These are phyloP conservation scores for Protomyces inouyei DNA, from an alignment of 1,139 yeast species.

Conservation along the genomic window DNA sequence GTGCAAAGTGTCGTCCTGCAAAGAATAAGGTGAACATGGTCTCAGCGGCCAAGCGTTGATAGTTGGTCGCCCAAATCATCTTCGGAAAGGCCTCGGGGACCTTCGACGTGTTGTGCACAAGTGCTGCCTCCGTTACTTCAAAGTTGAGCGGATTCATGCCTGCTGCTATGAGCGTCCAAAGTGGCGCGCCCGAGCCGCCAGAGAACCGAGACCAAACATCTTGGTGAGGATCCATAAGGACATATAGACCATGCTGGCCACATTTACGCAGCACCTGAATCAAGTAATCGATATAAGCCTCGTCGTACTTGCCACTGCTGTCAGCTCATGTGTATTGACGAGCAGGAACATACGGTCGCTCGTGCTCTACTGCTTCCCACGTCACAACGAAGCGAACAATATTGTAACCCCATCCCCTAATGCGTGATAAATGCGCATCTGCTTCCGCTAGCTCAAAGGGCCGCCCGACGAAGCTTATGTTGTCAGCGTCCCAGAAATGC, in stretches of 20 bases:
- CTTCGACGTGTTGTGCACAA: constrained; percentile 53
- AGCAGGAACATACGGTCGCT: constrained; percentile 52
- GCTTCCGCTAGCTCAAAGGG: constrained; percentile 78
- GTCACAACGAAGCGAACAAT: constrained; percentile 70
- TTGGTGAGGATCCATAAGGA: constrained; percentile 84
- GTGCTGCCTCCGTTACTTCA: constrained; percentile 64
- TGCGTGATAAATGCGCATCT: constrained; percentile 58
- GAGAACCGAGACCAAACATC: constrained; percentile 88
- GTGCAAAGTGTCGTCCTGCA: constrained; percentile 68
- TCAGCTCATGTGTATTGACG: neutral
- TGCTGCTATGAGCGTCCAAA: constrained; percentile 95
- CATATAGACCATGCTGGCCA: constrained; percentile 63
- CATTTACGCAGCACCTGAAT: constrained; percentile 57
- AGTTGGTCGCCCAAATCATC: constrained; percentile 94
- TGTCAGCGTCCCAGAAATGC: constrained; percentile 61
- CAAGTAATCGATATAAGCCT: constrained; percentile 67
- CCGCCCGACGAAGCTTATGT: constrained; percentile 71
- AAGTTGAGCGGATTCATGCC: constrained; percentile 77
- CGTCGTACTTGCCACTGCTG: constrained; percentile 59
- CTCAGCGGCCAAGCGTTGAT: constrained; percentile 65
- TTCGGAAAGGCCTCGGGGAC: constrained; percentile 54
- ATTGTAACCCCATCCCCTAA: constrained; percentile 79
- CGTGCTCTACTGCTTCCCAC: constrained; percentile 91
- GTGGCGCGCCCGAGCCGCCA: constrained; percentile 96
- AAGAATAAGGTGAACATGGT: constrained; percentile 85